Evolutionary conservation across 2,329 filamentous ascomycete genomes (phyloP).

Genomic region (Trematosphaeria pertusa): DNA sequence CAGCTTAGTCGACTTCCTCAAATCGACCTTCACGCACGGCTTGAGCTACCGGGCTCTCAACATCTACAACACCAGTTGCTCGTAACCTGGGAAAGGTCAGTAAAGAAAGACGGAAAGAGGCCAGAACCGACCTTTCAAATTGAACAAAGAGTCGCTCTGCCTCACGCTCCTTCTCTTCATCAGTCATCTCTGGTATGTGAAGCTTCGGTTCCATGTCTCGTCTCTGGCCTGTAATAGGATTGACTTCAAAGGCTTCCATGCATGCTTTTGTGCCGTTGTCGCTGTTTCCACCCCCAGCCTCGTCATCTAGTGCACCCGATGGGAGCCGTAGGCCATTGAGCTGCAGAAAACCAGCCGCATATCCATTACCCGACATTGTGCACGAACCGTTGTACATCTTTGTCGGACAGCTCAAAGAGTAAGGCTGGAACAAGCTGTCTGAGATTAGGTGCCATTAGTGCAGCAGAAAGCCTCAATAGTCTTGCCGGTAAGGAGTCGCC

Average conservation of each 20-base stretch:
- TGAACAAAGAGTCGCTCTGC: background rate
- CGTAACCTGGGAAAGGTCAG: background rate
- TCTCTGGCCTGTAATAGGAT: conserved; percentile 4
- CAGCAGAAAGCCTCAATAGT: conserved; percentile 4
- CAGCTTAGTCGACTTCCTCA: background rate
- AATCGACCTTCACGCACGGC: background rate
- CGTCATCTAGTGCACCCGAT: conserved; percentile 4
- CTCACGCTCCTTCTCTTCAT: background rate
- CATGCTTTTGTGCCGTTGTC: conserved; percentile 3
- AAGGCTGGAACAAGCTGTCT: conserved; percentile 5
- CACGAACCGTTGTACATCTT: conserved; percentile 5
- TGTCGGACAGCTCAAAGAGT: conserved; percentile 4
- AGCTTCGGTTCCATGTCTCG: conserved; percentile 5
- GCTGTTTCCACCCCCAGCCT: conserved; percentile 3
- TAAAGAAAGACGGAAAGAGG: background rate
- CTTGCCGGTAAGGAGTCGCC: conserved; percentile 4
- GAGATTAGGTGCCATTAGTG: conserved; percentile 2
- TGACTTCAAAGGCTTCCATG: conserved; percentile 3
- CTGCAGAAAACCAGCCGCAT: conserved; percentile 3
- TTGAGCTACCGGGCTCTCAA: background rate
- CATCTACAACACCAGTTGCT: background rate
- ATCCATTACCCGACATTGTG: conserved; percentile 4
- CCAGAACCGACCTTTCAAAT: background rate
- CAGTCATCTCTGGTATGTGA: conserved; percentile 1
- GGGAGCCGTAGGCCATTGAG: conserved; percentile 3